Conservation (phyloP, 345 rosid genomes). For the Lenwebbia sp. region DNA sequence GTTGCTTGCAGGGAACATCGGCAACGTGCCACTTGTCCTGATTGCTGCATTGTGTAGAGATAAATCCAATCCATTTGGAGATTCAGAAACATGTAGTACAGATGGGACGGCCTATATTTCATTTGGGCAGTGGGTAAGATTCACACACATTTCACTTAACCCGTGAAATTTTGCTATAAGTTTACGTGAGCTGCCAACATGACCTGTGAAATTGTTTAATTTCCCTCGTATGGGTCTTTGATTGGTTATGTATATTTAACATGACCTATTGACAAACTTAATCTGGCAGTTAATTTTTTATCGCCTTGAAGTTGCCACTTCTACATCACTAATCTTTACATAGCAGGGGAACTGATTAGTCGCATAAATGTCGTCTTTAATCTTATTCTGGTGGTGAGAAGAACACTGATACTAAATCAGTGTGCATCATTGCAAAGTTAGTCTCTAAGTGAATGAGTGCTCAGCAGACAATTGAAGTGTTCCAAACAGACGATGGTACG, state of each 20-base stretch:
- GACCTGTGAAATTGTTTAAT: not conserved
- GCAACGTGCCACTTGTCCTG: constrained; percentile 96
- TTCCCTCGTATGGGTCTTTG: not conserved
- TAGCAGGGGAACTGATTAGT: not conserved
- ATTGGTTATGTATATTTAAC: too few relatives aligned
- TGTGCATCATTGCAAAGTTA: not conserved
- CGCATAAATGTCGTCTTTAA: not conserved
- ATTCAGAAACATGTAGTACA: constrained; percentile 60
- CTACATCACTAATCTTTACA: not conserved
- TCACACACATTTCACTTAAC: not conserved
- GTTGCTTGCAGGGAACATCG: constrained; percentile 77
- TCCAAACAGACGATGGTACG: not conserved
- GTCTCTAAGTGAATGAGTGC: not conserved
- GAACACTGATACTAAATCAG: not conserved
- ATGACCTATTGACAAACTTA: not conserved
- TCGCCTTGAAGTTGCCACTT: not conserved
- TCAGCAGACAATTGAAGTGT: not conserved
- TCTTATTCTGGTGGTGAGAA: not conserved
- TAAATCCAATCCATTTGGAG: constrained; percentile 77
- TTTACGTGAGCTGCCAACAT: not conserved
- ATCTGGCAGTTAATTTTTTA: not conserved
- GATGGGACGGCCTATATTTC: constrained; percentile 97
- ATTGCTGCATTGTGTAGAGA: constrained; percentile 91
- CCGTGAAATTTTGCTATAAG: not conserved
- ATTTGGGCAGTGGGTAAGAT: constrained; percentile 92